Base-by-base conservation (phyloP, 2,329 filamentous ascomycete genomes). In the Hypomyces perniciosus region DNA sequence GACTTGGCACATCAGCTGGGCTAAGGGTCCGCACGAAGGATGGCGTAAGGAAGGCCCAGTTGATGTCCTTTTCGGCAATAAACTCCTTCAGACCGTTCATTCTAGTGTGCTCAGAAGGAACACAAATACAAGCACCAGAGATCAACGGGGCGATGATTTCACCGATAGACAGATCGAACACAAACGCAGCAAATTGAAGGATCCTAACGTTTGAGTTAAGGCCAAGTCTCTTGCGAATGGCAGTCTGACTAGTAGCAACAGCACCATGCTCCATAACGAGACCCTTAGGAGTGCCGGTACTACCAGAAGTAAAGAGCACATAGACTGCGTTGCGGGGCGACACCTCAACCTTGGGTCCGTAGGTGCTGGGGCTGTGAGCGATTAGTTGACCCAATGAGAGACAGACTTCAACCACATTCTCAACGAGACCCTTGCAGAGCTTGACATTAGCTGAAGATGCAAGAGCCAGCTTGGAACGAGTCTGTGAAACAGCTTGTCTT, bases 271-370 rank as follows among this genome's bases (percentile, higher is more conserved):
- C 50, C 37, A 56, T 50, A 1, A 58, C 53, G 1, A 59, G 41
- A 12, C 55, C 74, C 62, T 77, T 79, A 1, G 76, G 76, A 26
- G 64, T 63, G 4, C 76, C 76, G 1, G 76, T 78, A 20, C 71
- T 76, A 13, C 76, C 76, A 6, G 74, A 77, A 27, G 76, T 79
- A 55, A 77, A 79, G 60, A 78, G 71, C 54, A 77, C 72, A 33
- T 59, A 64, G 6, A 28, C 30, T 8, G 44, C 31, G 13, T 48
- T 48, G 30, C 5, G 13, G 13, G 49, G 26, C 8, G 31, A 38
- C 3, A 51, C 37, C 6, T 29, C 2, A 1, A 48, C 28, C 1
- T 41, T 27, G 9, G 49, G 49, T 4, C 39, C 27, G 3, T 33
- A 10, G 20, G 13, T 10, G 8, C 49, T 31, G 7, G 26, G 31